Evolutionary conservation across 495 filamentous ascomycete species (phyloP).

Genomic region (Aspergillus kassunensis): DNA sequence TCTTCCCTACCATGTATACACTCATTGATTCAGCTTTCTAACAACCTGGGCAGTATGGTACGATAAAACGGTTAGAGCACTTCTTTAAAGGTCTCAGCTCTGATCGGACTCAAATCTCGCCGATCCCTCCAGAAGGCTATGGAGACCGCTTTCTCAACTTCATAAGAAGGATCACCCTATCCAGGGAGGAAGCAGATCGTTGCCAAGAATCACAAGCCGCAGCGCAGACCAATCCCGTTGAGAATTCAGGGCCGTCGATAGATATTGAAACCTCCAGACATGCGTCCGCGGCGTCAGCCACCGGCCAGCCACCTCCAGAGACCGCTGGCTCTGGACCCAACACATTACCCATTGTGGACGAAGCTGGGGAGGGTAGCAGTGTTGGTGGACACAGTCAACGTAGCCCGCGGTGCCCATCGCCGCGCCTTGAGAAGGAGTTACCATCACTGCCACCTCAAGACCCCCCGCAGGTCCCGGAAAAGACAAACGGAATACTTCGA

Average conservation of each 20-base stretch:
- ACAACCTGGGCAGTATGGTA: slow-evolving; percentile 60
- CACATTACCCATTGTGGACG: slow-evolving; percentile 90
- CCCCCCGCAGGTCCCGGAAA: slow-evolving; percentile 16
- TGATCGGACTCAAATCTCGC: slow-evolving; percentile 81
- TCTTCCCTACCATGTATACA: slow-evolving; percentile 14
- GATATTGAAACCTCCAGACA: slow-evolving; percentile 56
- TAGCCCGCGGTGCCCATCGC: slow-evolving; percentile 30
- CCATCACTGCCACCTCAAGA: slow-evolving; percentile 45
- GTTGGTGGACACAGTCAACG: slow-evolving; percentile 52
- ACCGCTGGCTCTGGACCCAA: slow-evolving; percentile 47
- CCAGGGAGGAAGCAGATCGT: slow-evolving; percentile 71
- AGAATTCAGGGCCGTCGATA: no score
- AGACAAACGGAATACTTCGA: slow-evolving; percentile 26
- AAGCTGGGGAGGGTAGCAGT: slow-evolving; percentile 77
- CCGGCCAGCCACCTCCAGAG: slow-evolving; percentile 53
- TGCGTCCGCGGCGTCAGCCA: slow-evolving; percentile 50
- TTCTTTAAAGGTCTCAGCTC: slow-evolving; percentile 89
- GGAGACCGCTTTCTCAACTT: slow-evolving; percentile 94
- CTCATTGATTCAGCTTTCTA: background rate
- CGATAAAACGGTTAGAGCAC: slow-evolving; percentile 83
- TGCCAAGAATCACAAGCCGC: slow-evolving; percentile 46
- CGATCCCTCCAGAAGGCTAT: slow-evolving; percentile 86
- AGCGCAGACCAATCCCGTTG: slow-evolving; percentile 39
- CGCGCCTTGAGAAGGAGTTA: slow-evolving; percentile 48
- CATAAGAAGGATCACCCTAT: slow-evolving; percentile 86